Conservation (phyloP, 345 rosid genomes). For the Geranium brycei region DNA sequence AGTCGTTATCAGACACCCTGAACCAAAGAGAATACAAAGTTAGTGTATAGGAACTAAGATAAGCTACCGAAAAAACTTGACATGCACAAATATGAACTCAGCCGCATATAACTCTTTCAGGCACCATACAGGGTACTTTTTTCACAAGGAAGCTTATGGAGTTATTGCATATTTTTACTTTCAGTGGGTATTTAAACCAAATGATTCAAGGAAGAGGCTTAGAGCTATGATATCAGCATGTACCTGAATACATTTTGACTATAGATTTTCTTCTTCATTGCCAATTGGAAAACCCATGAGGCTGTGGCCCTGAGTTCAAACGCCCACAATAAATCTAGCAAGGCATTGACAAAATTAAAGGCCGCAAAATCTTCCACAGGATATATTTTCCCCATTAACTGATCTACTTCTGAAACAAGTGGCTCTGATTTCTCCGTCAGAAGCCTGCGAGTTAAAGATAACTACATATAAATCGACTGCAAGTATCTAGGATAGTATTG, state of each 20-base stretch:
- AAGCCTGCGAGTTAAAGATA: conserved; percentile 40
- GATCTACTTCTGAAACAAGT: conserved; percentile 58
- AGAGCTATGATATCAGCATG: conserved; percentile 2
- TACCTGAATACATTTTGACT: conserved; percentile 68
- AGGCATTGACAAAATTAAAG: conserved; percentile 74
- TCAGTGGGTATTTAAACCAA: background rate
- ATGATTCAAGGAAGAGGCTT: background rate
- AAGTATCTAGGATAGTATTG: conserved; percentile 3
- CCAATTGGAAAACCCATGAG: conserved; percentile 78
- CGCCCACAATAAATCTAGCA: conserved; percentile 84
- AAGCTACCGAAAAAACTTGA: too few species aligned
- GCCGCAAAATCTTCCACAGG: conserved; percentile 71
- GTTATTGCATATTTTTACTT: background rate
- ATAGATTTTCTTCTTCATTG: conserved; percentile 64
- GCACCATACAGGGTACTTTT: background rate
- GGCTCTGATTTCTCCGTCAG: conserved; percentile 41
- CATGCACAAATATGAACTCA: too few species aligned
- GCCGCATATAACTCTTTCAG: background rate
- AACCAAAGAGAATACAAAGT: conserved; percentile 1
- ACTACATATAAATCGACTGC: background rate
- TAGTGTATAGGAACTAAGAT: background rate
- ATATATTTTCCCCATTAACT: conserved; percentile 48
- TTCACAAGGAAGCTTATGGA: background rate
- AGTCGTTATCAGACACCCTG: conserved; percentile 89
- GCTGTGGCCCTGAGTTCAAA: conserved; percentile 89